Percentiles rank a stretch among this genome's conserved stretches.
Conservation (phyloP, 257 asterid species). For the Scutellaria baicalensis region DNA sequence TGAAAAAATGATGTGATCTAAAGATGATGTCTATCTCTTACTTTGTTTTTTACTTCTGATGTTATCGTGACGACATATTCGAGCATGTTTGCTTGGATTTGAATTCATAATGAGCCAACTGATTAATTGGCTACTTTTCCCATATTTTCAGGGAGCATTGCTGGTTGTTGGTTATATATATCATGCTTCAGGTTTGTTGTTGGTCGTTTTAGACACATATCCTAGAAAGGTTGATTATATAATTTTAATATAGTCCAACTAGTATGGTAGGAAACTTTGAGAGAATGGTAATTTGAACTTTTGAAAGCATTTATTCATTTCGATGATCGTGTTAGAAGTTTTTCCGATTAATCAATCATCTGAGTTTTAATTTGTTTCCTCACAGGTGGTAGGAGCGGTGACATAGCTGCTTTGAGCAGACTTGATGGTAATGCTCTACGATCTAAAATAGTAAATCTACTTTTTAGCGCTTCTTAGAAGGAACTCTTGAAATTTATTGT, state of each 20-base stretch:
- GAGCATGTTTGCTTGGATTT: not conserved
- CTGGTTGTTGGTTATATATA: slow-evolving; percentile 76
- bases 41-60: not conserved
- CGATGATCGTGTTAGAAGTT: not conserved
- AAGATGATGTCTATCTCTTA: not conserved
- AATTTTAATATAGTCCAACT: not conserved
- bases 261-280: not conserved
- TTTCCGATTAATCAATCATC: slow-evolving; percentile 1
- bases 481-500: not conserved
- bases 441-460: not conserved
- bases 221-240: not conserved
- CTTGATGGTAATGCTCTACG: slow-evolving; percentile 50
- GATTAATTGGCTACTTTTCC: slow-evolving; percentile 6
- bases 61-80: not conserved
- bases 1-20: not conserved
- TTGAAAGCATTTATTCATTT: not conserved
- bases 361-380: slow-evolving; percentile 14
- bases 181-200: slow-evolving; percentile 66
- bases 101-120: slow-evolving; percentile 2
- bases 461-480: not conserved
- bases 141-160: slow-evolving; percentile 66
- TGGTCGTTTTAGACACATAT: not conserved
- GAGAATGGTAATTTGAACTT: not conserved
- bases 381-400: slow-evolving; percentile 60
- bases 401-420: slow-evolving; percentile 43